phyloP scores from a whole-genome alignment of 2,329 filamentous ascomycete species.

The Monosporascus ibericus region DNA sequence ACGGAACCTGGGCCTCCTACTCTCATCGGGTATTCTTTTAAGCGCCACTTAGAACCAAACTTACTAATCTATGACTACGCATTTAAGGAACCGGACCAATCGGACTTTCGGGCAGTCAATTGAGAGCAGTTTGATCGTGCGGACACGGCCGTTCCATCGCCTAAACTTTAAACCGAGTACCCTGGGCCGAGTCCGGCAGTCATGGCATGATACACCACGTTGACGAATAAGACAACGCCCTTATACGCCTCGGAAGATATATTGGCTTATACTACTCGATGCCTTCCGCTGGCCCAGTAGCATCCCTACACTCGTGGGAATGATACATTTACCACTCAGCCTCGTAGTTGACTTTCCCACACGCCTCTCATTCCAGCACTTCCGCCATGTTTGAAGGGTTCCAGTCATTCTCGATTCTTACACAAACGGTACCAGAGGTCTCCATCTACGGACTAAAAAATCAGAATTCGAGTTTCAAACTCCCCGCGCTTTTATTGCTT shows the following conservation, averaged over 20 bases:
- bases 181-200: not conserved
- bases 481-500: constrained; percentile 38
- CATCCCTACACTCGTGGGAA: too few species aligned
- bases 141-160: not conserved
- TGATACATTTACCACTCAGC: too few species aligned
- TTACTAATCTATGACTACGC: not conserved
- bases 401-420: constrained; percentile 31
- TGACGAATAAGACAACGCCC: not conserved
- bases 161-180: not conserved
- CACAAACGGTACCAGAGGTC: constrained; percentile 29
- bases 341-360: too few species aligned
- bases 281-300: too few species aligned
- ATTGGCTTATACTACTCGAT: too few species aligned
- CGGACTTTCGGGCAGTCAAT: not conserved
- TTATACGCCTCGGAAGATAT: too few species aligned
- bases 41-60: not conserved
- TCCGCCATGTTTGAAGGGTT: constrained; percentile 33
- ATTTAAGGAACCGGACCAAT: not conserved
- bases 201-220: not conserved
- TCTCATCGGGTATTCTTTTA: not conserved
- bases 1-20: too few species aligned
- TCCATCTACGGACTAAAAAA: constrained; percentile 38
- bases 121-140: too few species aligned
- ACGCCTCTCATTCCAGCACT: not conserved
- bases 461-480: constrained; percentile 18